Evolutionary conservation across 768 basidiomycete genomes (phyloP), one percentile per base, ranked within the genome.

Genomic region (Russula griseocarnosa): DNA sequence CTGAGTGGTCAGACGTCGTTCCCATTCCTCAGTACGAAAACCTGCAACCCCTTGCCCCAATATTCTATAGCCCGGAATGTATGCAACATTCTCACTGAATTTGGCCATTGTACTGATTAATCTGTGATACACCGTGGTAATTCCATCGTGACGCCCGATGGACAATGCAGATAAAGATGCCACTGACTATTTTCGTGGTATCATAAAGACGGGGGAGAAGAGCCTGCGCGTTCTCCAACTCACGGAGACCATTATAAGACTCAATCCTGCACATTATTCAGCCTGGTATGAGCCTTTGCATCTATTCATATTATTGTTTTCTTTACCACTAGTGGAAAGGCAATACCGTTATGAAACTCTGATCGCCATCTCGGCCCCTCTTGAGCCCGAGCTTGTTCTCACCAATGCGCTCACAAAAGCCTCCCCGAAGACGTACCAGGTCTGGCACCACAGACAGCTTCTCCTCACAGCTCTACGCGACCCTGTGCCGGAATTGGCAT

Each of bases 181-280:
- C 1, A 94, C 94, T 61, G 84, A 90, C 70, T 94, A 94, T 75
- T 94, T 98, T 72, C 87, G 96, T 57, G 94, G 86, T 0, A 81
- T 98, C 63, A 83, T 91, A 49, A 85, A 86, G 70, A 76, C 77
- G 0, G 84, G 84, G 4, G 96, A 98, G 78, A 85, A 86, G 77
- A 93, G 87, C 66, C 75, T 80, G 22, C 81, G 96, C 40, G 94
- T 88, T 13, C 82, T 99, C 58, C 83, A 88, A 69, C 80, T 99
- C 34, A 99, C 97, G 0, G 92, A 96, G 74, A 79, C 78, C 44
- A 85, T 98, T 70, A 96, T 99, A 67, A 82, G 88, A 30, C 78
- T 89, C 75, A 99, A 99, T 73, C 95, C 97, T 6, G 94, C 92
- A 1, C 97, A 98, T 73, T 99, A 98, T 72, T 90, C 94, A 56